These are phyloP conservation scores for Spencermartinsiella europaea DNA, from an alignment of 805 yeast genomes.

Conservation along the genomic window DNA sequence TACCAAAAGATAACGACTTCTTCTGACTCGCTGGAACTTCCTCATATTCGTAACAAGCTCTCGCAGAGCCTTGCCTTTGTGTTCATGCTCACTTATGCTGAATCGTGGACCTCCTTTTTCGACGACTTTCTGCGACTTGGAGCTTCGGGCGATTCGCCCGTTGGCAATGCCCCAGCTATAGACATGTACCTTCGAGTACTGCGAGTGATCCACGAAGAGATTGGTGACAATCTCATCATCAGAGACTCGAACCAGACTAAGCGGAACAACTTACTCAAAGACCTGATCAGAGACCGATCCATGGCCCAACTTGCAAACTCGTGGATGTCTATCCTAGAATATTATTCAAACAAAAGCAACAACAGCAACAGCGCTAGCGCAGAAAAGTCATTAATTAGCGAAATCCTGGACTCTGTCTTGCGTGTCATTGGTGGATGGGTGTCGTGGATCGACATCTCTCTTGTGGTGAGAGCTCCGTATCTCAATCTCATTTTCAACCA, in stretches of 20 bases:
- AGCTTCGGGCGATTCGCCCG: slow-evolving; percentile 24
- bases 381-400: slow-evolving; percentile 25
- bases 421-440: slow-evolving; percentile 77
- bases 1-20: slow-evolving; percentile 31
- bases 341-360: slow-evolving; percentile 31
- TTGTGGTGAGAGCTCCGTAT: slow-evolving; percentile 59
- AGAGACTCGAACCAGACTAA: slow-evolving; percentile 55
- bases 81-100: slow-evolving; percentile 45
- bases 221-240: slow-evolving; percentile 83
- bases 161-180: slow-evolving; percentile 40
- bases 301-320: slow-evolving; percentile 56
- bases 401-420: slow-evolving; percentile 54
- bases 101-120: slow-evolving; percentile 48
- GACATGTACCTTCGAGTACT: slow-evolving; percentile 76
- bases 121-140: slow-evolving; percentile 43
- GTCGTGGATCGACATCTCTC: slow-evolving; percentile 84
- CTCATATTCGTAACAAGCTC: slow-evolving; percentile 49
- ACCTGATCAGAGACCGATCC: slow-evolving; percentile 71
- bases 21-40: slow-evolving; percentile 31
- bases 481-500: slow-evolving; percentile 54
- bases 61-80: slow-evolving; percentile 51
- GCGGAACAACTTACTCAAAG: slow-evolving; percentile 71
- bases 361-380: not conserved
- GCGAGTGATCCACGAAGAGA: slow-evolving; percentile 76
- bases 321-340: slow-evolving; percentile 59